Evolutionary conservation across 202 grass and related monocot species (phyloP), one percentile per base, ranked within the genome.

Genomic region (Saccharum hybrid): DNA sequence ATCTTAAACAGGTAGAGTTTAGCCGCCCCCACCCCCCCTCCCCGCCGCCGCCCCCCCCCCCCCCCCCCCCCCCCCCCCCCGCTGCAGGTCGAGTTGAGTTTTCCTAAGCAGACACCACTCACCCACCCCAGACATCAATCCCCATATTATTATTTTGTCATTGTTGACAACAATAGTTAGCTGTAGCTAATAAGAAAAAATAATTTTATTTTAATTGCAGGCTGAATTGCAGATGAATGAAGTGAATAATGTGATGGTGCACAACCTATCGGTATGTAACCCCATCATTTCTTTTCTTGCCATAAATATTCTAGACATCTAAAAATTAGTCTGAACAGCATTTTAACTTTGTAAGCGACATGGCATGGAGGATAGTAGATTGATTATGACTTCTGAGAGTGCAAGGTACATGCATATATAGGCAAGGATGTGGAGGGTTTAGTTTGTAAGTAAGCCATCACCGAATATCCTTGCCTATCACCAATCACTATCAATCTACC

Each of bases 151-250:
- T 77, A 77, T 80, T 59, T 72, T 63, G 8, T 2, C 54, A 19
- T 21, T 10, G 6, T 31, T 10, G 19, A 56, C 12, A 76, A 38
- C 63, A 61, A 72, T 36, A 63, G 23, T 31, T 42, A 42, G 5
- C 5, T 23, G 7, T 67, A 41, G 71, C 76, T 56, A 56, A n/a
- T 56, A n/a, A 56, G 19, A 56, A 48, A 28, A 71, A 57, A 51
- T 74, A 82, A 76, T 76, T 68, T 74, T 15, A 38, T 87, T 82
- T 60, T 68, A 57, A 83, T 88, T 92, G 36, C 91, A 98, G 96
- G 96, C 93, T 28, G 96, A 98, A 73, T 87, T 98, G 87, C 96
- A 98, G 88, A 98, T 98, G 96, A 93, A 96, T 79, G 89, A 98
- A 93, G 83, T 96, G 85, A 98, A 98, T 51, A 98, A 96, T 86